Percentiles rank a stretch among this genome's conserved stretches.
Conservation (phyloP, 495 filamentous ascomycete genomes). For the Xeromyces bisporus region DNA sequence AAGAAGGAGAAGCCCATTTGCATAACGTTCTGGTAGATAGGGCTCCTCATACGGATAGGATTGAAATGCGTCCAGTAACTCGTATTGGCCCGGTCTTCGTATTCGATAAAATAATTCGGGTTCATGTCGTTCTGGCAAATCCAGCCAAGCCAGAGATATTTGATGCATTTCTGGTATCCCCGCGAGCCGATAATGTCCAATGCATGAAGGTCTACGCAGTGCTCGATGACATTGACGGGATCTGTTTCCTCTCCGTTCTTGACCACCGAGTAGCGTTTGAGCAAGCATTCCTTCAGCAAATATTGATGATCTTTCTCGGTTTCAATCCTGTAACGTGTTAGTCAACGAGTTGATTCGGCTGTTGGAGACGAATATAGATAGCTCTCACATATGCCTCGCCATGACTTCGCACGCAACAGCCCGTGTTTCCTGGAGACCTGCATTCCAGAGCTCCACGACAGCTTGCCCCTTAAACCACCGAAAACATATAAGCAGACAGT, state of each 20-base stretch:
- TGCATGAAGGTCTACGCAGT: constrained; percentile 83
- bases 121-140: constrained; percentile 86
- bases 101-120: constrained; percentile 69
- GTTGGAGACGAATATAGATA: neutral
- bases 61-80: constrained; percentile 68
- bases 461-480: constrained; percentile 84
- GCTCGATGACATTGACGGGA: constrained; percentile 76
- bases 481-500: constrained; percentile 72
- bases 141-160: constrained; percentile 88
- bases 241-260: constrained; percentile 49
- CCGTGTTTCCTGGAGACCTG: constrained; percentile 61
- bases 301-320: constrained; percentile 56
- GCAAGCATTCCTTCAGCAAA: constrained; percentile 63
- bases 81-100: constrained; percentile 56
- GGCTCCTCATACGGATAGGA: constrained; percentile 83
- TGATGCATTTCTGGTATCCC: constrained; percentile 91
- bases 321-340: constrained; percentile 45
- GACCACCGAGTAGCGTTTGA: constrained; percentile 79
- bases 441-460: constrained; percentile 71
- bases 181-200: constrained; percentile 71
- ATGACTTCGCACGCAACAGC: constrained; percentile 85
- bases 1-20: constrained; percentile 72
- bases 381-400: constrained; percentile 75
- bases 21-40: constrained; percentile 77
- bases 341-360: neutral